Percentiles rank a stretch among this genome's conserved stretches.
Conservation (phyloP, 768 basidiomycete genomes). For the Calocybe indica region DNA sequence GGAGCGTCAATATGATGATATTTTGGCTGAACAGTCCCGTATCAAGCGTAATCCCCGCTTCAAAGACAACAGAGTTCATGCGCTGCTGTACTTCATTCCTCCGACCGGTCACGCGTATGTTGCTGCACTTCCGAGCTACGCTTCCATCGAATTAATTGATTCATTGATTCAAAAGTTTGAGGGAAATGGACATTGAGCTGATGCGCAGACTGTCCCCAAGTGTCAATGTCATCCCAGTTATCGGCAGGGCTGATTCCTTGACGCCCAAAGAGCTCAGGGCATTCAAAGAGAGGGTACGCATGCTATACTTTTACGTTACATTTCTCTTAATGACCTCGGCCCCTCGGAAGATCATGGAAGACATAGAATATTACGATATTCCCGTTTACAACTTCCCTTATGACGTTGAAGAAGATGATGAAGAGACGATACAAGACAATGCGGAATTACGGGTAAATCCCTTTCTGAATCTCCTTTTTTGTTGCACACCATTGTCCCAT, state of each 20-base stretch:
- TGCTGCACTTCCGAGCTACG: not conserved
- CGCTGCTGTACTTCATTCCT: slow-evolving; percentile 84
- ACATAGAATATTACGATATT: slow-evolving; percentile 85
- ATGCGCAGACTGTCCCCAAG: slow-evolving; percentile 87
- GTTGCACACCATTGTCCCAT: too few relatives aligned
- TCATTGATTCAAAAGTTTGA: slow-evolving; percentile 37
- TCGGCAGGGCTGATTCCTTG: slow-evolving; percentile 84
- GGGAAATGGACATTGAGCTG: slow-evolving; percentile 91
- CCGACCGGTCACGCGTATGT: slow-evolving; percentile 83
- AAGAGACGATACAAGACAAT: slow-evolving; percentile 87
- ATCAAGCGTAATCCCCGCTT: slow-evolving; percentile 93
- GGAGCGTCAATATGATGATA: slow-evolving; percentile 91
- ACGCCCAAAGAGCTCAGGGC: slow-evolving; percentile 73
- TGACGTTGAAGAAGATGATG: slow-evolving; percentile 90
- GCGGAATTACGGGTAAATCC: slow-evolving; percentile 70
- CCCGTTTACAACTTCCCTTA: slow-evolving; percentile 95
- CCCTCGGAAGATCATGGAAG: slow-evolving; percentile 74
- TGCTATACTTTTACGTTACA: slow-evolving; percentile 8
- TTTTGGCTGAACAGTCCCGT: slow-evolving; percentile 79
- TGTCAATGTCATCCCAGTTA: slow-evolving; percentile 91
- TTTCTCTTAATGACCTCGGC: slow-evolving; percentile 10
- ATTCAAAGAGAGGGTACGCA: slow-evolving; percentile 73
- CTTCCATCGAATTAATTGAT: slow-evolving; percentile 1
- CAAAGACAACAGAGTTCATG: slow-evolving; percentile 85
- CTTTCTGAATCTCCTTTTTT: not conserved